Evolutionary conservation across 2,329 filamentous ascomycete species (phyloP), one percentile per base, ranked within the genome.

Genomic region (Ceratocystis diversiconidia): DNA sequence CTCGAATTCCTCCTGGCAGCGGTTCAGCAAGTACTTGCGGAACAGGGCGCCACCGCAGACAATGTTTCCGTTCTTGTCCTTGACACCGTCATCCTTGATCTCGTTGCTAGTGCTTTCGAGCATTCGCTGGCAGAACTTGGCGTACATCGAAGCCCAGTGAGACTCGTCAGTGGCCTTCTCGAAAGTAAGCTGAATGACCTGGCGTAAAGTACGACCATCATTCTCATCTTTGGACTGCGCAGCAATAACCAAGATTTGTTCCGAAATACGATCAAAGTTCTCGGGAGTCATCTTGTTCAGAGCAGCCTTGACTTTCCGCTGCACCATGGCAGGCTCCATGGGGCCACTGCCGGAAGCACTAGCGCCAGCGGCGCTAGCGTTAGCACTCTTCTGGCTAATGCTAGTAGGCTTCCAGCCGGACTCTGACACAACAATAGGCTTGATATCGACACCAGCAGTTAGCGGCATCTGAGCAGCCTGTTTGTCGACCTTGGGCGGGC

Each of bases 251-350:
- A 99, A 82, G 69, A 99, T 96, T 75, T 96, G 91, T 69, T 92
- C 89, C 5, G 94, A 85, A 70, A 99, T 96, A 78, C 87, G 91
- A 74, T 96, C 92, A 72, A 99, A 99, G 74, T 97, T 99, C 78
- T 99, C 94, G 0, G 94, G 94, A 0, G 94, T 97, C 94, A 99
- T 97, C 87, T 99, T 99, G 85, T 99, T 99, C 72, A 99, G 80
- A 68, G 89, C 89, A 69, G 91, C 88, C 86, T 99, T 99, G 75
- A 99, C 94, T 86, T 99, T 99, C 71, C 92, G 87, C 79, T 99
- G 94, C 67, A 99, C 94, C 80, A 94, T 85, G 71, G 92, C 90
- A 28, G 94, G 92, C 70, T 95, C 85, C 78, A 97, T 83, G 71
- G 89, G 82, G 7, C 79, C 74, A 69, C 79, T 76, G 65, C 76